Evolutionary conservation across 495 filamentous ascomycete species (phyloP), one percentile per base, ranked within the genome.

Genomic region (Penicillium silybi): DNA sequence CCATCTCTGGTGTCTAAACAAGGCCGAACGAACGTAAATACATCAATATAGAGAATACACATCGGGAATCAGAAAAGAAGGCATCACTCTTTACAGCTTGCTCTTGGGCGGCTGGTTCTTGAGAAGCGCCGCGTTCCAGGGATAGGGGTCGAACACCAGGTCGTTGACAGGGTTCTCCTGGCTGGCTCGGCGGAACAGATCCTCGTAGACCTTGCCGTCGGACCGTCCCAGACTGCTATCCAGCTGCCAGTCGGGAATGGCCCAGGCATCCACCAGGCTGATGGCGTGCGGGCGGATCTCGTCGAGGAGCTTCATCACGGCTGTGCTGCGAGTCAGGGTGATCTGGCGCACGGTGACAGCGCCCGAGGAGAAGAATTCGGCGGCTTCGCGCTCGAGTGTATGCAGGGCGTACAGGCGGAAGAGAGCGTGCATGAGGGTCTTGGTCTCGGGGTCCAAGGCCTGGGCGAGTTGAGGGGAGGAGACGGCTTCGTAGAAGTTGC

Each of bases 401-500:
- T 85, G 73, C 26, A 87, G 70, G 5, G 84, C 73, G 62, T 80
- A 82, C 16, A 88, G 79, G 7, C 82, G 76, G 78, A 86, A 88
- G 41, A 88, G 78, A 55, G 79, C 76, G 59, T 78, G 74, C 64
- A 88, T 61, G 9, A 86, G 48, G 16, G 49, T 61, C 34, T 75
- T 64, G 11, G 82, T 84, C 39, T 74, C 75, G 0, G 65, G 42
- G 56, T 82, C 80, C 44, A 87, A 64, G n/a, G 73, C 69, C 23
- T 57, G 61, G 6, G 62, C 57, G 46, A 73, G 68, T 26, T 73
- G 54, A n/a, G 70, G 68, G 4, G 76, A 75, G 23, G 69, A 74
- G 39, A 88, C 76, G n/a, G 83, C 79, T 13, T 83, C 78, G 71
- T 86, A 79, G 72, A 88, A 88, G 71, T 84, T 85, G 70, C 83